Evolutionary conservation across 768 basidiomycete species (phyloP), one percentile per base, ranked within the genome.

Genomic region (Tubosaeta sp.): DNA sequence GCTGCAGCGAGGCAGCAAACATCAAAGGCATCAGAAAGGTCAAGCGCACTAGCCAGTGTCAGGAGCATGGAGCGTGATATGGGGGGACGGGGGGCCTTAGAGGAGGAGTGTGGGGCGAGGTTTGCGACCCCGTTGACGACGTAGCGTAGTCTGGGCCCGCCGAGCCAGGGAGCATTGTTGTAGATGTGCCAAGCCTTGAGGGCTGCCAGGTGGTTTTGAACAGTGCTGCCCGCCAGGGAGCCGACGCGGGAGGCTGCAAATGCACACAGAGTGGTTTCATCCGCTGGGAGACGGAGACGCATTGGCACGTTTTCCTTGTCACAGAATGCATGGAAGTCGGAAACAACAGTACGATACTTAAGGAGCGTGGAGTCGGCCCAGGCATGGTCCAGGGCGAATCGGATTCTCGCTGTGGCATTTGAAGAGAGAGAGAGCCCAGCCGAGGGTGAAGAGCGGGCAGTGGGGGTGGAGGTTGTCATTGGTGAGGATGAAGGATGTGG

Each of bases 141-240:
- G 17, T 67, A 63, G 22, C 50, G 33, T 0, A 73, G 63, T 1
- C 53, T 55, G 0, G 37, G 1, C 1, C 56, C 48, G 0, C 62
- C 64, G 0, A 54, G 33, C 66, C 65, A 75, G 0, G 51, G 35
- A 2, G 59, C 29, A 8, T 57, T 37, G 29, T 74, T 65, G 12
- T 60, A 29, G 17, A 63, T 53, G 42, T 75, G 74, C 71, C 72
- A 75, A 0, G 69, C 67, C 7, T 61, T 64, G 4, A 74, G 19
- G 1, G 27, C 52, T 0, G 53, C 46, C 1, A 57, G 14, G 1
- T 57, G 43, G 2, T 32, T 19, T 13, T 38, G 14, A 51, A 16
- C 33, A 0, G 45, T 54, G 9, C 4, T 3, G 1, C 48, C 48
- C 0, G 26, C 6, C 1, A 54, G 16, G 1, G 14, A 22, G 1